phyloP scores from a whole-genome alignment of 495 filamentous ascomycete genomes.

The Poronia punctata region DNA sequence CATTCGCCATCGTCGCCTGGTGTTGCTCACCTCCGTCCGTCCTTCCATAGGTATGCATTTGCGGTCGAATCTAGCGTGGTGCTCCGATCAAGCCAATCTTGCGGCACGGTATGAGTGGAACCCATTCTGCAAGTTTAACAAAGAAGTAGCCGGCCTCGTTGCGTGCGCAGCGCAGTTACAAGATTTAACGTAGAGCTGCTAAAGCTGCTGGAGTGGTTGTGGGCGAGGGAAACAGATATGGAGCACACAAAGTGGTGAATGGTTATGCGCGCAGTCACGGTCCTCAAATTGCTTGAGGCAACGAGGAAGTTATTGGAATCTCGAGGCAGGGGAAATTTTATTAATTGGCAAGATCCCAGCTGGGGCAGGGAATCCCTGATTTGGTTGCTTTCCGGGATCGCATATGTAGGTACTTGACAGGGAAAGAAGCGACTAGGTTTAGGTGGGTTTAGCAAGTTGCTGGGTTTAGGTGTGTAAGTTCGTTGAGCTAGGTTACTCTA shows the following conservation, averaged over 20 bases:
- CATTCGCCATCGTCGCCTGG: no score
- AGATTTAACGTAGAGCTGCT: no score
- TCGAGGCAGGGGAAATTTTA: constrained; percentile 7
- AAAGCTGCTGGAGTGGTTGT: no score
- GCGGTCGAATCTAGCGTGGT: constrained; percentile 1
- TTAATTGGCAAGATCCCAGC: constrained; percentile 6
- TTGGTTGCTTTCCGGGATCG: constrained; percentile 2
- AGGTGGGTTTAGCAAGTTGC: constrained; percentile 1
- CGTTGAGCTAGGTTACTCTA: no score
- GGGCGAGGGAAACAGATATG: no score
- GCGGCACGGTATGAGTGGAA: constrained; percentile 5
- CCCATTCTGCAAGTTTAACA: no score
- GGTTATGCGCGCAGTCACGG: no score
- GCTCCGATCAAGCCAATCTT: constrained; percentile 4
- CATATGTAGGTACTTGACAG: neutral
- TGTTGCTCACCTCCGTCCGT: constrained; percentile 11
- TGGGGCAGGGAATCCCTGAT: constrained; percentile 5
- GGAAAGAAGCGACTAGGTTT: neutral
- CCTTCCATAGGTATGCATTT: constrained; percentile 6
- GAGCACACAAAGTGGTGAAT: no score
- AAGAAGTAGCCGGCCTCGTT: no score
- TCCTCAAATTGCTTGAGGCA: neutral
- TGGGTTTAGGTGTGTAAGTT: no score
- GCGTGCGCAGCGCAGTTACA: no score
- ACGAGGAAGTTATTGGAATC: no score